phyloP scores from a whole-genome alignment of 2,329 filamentous ascomycete genomes.

The Daldinia sp. region DNA sequence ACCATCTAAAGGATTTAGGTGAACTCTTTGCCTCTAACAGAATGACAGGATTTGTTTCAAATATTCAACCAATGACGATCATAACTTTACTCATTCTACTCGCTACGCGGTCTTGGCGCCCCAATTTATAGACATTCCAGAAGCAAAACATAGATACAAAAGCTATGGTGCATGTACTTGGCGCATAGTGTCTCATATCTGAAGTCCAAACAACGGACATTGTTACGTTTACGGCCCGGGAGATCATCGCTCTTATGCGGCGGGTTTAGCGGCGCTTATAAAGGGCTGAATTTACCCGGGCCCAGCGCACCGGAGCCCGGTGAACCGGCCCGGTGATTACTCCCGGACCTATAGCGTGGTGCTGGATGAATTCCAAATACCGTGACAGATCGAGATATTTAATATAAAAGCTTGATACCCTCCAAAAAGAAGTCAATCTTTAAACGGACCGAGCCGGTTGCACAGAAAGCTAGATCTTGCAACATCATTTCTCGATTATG shows the following conservation, averaged over 20 bases:
- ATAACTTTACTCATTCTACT: conserved; percentile 11
- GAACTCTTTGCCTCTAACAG: neutral
- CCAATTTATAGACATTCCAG: conserved; percentile 7
- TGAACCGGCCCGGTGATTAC: conserved; percentile 28
- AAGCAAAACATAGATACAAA: neutral
- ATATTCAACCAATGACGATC: neutral
- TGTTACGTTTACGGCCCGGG: conserved; percentile 23
- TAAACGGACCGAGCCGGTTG: conserved; percentile 40
- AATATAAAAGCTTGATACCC: conserved; percentile 37
- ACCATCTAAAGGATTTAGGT: neutral
- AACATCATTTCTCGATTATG: conserved; percentile 24
- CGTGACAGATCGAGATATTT: conserved; percentile 18
- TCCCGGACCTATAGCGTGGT: conserved; percentile 21
- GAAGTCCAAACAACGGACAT: neutral
- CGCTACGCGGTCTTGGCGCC: conserved; percentile 13
- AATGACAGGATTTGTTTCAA: neutral
- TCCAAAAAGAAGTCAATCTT: conserved; percentile 19
- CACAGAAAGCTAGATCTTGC: conserved; percentile 20
- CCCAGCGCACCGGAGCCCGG: conserved; percentile 21
- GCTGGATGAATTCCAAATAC: conserved; percentile 39
- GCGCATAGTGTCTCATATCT: conserved; percentile 2
- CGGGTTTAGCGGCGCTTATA: conserved; percentile 29
- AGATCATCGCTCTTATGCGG: conserved; percentile 18
- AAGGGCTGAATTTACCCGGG: conserved; percentile 10
- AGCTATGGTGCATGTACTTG: conserved; percentile 8